Percentiles rank a stretch among this genome's conserved stretches.
Evolutionary conservation across 2,329 filamentous ascomycete species (phyloP).

Genomic region (Fusarium sp.): DNA sequence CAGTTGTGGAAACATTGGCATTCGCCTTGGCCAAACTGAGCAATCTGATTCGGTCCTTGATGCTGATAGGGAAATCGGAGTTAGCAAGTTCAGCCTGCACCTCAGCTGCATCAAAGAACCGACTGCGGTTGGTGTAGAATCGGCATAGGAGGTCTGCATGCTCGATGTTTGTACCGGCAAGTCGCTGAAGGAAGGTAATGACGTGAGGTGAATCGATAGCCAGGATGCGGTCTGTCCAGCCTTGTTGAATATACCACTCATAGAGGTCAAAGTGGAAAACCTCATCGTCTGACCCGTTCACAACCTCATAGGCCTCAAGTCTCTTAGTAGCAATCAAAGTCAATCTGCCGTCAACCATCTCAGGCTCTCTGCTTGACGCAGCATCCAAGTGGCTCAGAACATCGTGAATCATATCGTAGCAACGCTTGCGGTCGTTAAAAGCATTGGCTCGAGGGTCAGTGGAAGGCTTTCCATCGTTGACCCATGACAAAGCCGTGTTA

Average conservation of each 20-base stretch:
- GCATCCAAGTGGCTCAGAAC: constrained; percentile 83
- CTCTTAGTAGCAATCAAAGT: constrained; percentile 83
- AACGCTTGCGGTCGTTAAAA: constrained; percentile 79
- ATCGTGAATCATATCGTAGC: constrained; percentile 89
- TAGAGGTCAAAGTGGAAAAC: constrained; percentile 98
- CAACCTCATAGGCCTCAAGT: constrained; percentile 89
- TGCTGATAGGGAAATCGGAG: constrained; percentile 81
- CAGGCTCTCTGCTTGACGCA: constrained; percentile 75
- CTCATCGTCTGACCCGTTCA: constrained; percentile 88
- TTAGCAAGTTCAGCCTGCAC: constrained; percentile 88
- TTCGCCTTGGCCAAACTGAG: constrained; percentile 93
- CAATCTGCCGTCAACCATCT: constrained; percentile 80
- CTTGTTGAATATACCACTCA: constrained; percentile 92
- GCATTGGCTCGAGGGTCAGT: constrained; percentile 76
- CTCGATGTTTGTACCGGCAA: constrained; percentile 76
- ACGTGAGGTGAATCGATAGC: constrained; percentile 88
- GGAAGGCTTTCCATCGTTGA: constrained; percentile 82
- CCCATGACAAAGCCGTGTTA: constrained; percentile 86
- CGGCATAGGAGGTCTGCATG: constrained; percentile 93
- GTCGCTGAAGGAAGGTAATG: constrained; percentile 84
- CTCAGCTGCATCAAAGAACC: constrained; percentile 87
- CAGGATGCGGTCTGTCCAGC: constrained; percentile 87
- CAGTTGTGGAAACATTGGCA: constrained; percentile 83
- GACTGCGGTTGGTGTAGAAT: constrained; percentile 87
- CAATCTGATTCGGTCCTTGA: constrained; percentile 89